Conservation (phyloP, 371 early-diverging fungal species). For the Haplosporangium sp. region DNA sequence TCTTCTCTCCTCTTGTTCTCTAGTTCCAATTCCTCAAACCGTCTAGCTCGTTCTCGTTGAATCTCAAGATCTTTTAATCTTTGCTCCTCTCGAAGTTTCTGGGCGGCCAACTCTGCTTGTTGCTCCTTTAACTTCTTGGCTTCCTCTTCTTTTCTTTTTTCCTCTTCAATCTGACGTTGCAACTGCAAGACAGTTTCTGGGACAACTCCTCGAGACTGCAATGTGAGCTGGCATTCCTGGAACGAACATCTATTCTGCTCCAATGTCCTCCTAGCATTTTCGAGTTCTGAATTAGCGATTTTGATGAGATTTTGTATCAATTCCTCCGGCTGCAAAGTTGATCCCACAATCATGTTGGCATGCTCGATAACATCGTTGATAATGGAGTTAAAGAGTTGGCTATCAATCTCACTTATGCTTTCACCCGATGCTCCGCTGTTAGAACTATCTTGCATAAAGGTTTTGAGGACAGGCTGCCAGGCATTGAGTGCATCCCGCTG, state of each 20-base stretch:
- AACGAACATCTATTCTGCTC: conserved; percentile 34
- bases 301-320: conserved; percentile 40
- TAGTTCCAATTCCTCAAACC: conserved; percentile 9
- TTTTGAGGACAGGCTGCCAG: conserved; percentile 35
- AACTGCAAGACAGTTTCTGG: conserved; percentile 36
- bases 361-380: conserved; percentile 50
- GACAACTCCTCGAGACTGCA: conserved; percentile 33
- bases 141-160: conserved; percentile 31
- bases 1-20: conserved; percentile 18
- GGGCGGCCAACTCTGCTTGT: conserved; percentile 14
- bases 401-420: conserved; percentile 33
- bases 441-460: conserved; percentile 15
- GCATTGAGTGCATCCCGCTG: conserved; percentile 36
- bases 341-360: conserved; percentile 48
- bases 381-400: conserved; percentile 35
- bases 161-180: conserved; percentile 47
- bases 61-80: conserved; percentile 13
- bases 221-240: conserved; percentile 41
- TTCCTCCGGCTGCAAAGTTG: conserved; percentile 29
- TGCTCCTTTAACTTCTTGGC: conserved; percentile 38
- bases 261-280: conserved; percentile 24
- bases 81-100: conserved; percentile 11
- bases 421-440: conserved; percentile 4
- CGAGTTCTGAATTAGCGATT: conserved; percentile 38
- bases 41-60: conserved; percentile 18